These are phyloP conservation scores for Chalciporus pseudorubinellus DNA, from an alignment of 768 basidiomycete species.

Conservation along the genomic window DNA sequence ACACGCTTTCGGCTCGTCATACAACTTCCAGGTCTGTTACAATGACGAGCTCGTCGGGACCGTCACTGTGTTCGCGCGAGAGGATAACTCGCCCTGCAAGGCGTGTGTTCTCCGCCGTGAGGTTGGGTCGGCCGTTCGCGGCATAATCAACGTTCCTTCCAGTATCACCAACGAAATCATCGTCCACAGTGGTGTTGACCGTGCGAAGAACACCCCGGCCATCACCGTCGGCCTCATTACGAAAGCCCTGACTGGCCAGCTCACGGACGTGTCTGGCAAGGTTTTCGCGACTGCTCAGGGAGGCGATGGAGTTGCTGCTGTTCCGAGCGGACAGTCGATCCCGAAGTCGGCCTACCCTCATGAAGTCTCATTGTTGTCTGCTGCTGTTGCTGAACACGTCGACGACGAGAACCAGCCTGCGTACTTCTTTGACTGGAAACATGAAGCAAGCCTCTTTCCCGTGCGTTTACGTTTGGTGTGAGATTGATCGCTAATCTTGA, in stretches of 20 bases:
- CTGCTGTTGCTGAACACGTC: slow-evolving; percentile 20
- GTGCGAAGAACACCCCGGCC: slow-evolving; percentile 10
- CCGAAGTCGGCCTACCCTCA: slow-evolving; percentile 16
- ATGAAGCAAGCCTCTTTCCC: slow-evolving; percentile 17
- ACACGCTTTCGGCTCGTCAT: slow-evolving; percentile 24
- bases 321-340: slow-evolving; percentile 2
- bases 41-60: slow-evolving; percentile 19
- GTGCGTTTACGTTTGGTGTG: slow-evolving; percentile 9
- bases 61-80: slow-evolving; percentile 24
- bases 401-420: slow-evolving; percentile 15
- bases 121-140: slow-evolving; percentile 16
- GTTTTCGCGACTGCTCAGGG: slow-evolving; percentile 19
- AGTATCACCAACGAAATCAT: slow-evolving; percentile 23
- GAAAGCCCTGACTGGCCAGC: slow-evolving; percentile 12
- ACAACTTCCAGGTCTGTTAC: slow-evolving; percentile 22
- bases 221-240: slow-evolving; percentile 13
- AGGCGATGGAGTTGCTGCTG: not conserved
- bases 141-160: slow-evolving; percentile 24
- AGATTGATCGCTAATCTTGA: not conserved
- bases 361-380: slow-evolving; percentile 21
- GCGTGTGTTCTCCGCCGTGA: slow-evolving; percentile 25
- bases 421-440: slow-evolving; percentile 23
- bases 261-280: slow-evolving; percentile 15
- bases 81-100: slow-evolving; percentile 22
- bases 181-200: slow-evolving; percentile 4